phyloP scores from a whole-genome alignment of 176 grass and related monocot species.

The Eragrostis nindensis region DNA sequence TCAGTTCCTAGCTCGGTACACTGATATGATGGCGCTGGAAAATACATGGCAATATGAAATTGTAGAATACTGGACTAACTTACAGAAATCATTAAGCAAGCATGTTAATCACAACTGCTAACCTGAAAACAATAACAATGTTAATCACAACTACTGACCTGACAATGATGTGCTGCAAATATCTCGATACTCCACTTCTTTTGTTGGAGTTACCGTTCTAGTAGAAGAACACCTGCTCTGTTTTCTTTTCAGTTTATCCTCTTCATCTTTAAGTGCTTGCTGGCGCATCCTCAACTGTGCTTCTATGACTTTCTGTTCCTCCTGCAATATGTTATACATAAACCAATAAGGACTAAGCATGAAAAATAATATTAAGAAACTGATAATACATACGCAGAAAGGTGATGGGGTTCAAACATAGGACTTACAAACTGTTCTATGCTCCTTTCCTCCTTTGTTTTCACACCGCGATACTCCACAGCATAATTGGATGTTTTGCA shows the following conservation, averaged over 20 bases:
- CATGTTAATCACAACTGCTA: conserved; percentile 25
- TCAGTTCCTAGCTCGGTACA: conserved; percentile 68
- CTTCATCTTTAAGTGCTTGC: conserved; percentile 97
- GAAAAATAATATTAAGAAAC: conserved; percentile 16
- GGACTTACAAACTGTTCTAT: conserved; percentile 96
- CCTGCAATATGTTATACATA: conserved; percentile 61
- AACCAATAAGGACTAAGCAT: conserved; percentile 27
- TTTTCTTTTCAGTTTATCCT: conserved; percentile 87
- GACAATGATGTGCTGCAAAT: conserved; percentile 82
- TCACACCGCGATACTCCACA: conserved; percentile 94
- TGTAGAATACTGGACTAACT: conserved; percentile 29
- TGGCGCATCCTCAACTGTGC: conserved; percentile 96
- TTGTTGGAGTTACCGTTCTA: conserved; percentile 66
- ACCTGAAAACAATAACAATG: conserved; percentile 64
- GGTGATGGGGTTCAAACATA: conserved; percentile 24
- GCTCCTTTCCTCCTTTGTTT: conserved; percentile 97
- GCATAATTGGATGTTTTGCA: conserved; percentile 98
- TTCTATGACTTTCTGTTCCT: conserved; percentile 98
- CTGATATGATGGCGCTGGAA: conserved; percentile 74
- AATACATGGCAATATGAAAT: conserved; percentile 1
- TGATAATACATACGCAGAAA: conserved; percentile 17
- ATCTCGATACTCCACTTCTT: conserved; percentile 84
- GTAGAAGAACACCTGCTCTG: conserved; percentile 68
- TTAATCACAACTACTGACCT: conserved; percentile 50
- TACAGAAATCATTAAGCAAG: conserved; percentile 29